Percentiles rank a stretch among this genome's conserved stretches.
phyloP scores from a whole-genome alignment of 176 grass and related monocot species.

The Paspalum vaginatum region DNA sequence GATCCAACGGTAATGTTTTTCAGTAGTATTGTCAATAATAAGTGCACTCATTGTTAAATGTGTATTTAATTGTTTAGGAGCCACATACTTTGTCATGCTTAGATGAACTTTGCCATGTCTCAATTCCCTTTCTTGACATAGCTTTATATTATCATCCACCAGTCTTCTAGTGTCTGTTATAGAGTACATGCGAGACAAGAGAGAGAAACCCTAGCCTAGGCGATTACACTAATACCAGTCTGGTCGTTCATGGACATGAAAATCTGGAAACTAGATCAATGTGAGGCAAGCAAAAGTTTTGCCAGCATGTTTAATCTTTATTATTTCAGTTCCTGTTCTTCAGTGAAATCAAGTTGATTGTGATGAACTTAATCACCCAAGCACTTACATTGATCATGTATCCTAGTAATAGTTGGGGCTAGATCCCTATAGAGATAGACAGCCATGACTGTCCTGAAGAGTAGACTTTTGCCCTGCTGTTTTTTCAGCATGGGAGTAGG shows the following conservation, averaged over 20 bases:
- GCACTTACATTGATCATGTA: too few relatives aligned
- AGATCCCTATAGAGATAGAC: too few relatives aligned
- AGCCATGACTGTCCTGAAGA: too few relatives aligned
- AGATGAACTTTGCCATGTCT: slow-evolving; percentile 12
- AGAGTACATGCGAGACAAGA: too few relatives aligned
- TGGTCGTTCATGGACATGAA: slow-evolving; percentile 8
- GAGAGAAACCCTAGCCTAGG: too few relatives aligned
- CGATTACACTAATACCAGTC: background rate
- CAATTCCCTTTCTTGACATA: slow-evolving; percentile 11
- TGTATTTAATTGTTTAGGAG: background rate
- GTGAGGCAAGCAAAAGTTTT: background rate
- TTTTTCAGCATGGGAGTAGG: too few relatives aligned
- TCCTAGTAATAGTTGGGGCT: too few relatives aligned
- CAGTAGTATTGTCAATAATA: slow-evolving; percentile 12
- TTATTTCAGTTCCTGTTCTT: background rate
- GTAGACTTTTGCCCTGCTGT: too few relatives aligned
- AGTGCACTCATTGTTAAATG: slow-evolving; percentile 8
- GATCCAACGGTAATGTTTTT: slow-evolving; percentile 77
- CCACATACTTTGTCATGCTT: slow-evolving; percentile 22
- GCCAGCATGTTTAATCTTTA: background rate
- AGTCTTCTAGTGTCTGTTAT: slow-evolving; percentile 5
- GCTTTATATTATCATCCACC: slow-evolving; percentile 10
- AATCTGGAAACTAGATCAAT: background rate
- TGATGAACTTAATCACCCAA: too few relatives aligned
- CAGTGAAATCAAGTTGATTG: background rate